Conservation (phyloP, 257 asterid genomes). For the Solanum ahanhuiri region DNA sequence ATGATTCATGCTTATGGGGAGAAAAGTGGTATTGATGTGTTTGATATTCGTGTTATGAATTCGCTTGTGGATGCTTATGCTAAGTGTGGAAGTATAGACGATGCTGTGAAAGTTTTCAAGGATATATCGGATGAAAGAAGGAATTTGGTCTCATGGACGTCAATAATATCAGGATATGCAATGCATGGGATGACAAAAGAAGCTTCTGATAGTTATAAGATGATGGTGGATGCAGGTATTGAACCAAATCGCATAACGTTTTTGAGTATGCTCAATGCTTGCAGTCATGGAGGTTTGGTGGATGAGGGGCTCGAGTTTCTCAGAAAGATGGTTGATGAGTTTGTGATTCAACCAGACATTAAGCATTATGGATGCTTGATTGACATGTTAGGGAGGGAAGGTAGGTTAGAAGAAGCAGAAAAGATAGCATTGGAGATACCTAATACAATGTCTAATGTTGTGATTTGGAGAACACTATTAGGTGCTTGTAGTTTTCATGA, state of each 20-base stretch:
- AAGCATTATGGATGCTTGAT: conserved; percentile 62
- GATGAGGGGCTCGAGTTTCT: conserved; percentile 54
- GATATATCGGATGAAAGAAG: conserved; percentile 27
- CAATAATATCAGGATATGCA: conserved; percentile 57
- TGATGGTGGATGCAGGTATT: conserved; percentile 32
- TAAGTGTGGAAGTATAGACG: conserved; percentile 42
- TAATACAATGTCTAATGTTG: conserved; percentile 26
- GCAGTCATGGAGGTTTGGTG: conserved; percentile 70
- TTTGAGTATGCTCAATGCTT: conserved; percentile 47
- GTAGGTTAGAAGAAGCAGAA: conserved; percentile 78
- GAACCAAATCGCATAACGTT: conserved; percentile 53
- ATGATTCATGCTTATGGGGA: conserved; percentile 47
- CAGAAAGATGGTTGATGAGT: conserved; percentile 39
- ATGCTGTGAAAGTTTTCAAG: conserved; percentile 34
- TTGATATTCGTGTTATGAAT: conserved; percentile 53
- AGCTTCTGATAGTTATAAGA: conserved; percentile 35
- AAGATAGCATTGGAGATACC: conserved; percentile 42
- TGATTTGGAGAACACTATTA: conserved; percentile 69
- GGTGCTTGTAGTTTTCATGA: conserved; percentile 73
- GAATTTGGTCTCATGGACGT: conserved; percentile 70
- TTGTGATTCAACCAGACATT: conserved; percentile 29
- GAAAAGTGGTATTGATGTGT: conserved; percentile 35
- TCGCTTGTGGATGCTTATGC: conserved; percentile 65
- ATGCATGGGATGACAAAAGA: conserved; percentile 69
- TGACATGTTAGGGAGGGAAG: conserved; percentile 78